Evolutionary conservation across 768 basidiomycete genomes (phyloP), one percentile per base, ranked within the genome.

Genomic region (Leucosporidium scottii): DNA sequence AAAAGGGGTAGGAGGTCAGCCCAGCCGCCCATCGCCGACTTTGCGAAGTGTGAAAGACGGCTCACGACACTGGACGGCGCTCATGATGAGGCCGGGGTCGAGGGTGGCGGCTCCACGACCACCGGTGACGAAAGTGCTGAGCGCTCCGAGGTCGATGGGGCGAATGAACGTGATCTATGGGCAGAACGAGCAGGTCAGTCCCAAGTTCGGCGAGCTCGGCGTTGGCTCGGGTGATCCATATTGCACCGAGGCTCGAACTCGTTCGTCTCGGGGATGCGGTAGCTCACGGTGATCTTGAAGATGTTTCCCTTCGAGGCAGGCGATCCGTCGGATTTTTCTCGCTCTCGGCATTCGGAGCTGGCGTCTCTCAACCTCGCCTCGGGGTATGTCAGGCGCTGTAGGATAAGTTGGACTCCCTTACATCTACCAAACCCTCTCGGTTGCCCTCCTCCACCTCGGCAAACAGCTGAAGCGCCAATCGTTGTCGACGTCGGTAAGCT

Each of bases 391-490:
- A 4, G 34, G 39, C 2, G 39, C 8, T 44, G 39, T 44, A 44
- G 10, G 34, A 44, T 44, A 17, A 44, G 39, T 3, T 3, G 15
- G 2, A 15, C 39, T 44, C 15, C 39, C 6, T 44, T 44, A 44
- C 39, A 44, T 27, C 25, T 58, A 36, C 34, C 31, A 58, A 47
- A 49, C 55, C 48, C 47, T 48, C 48, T 31, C 23, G 4, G 18
- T 28, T 49, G 59, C 65, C 36, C 25, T 60, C 25, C 53, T 54
- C 73, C 73, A 74, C 34, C 39, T n/a, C 50, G 56, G 55, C 47
- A 72, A 21, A 50, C 73, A 74, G 44, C 62, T 65, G 44, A 65
- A 74, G 59, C 70, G 61, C 56, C 56, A 61, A 59, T 71, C 66
- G 23, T 59, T 63, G 31, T 67, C 73, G 39, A 27, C 61, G 30